Evolutionary conservation across 169 alveolate genomes (phyloP), one percentile per base, ranked within the genome.

Genomic region (Cryptosporidium andersoni): DNA sequence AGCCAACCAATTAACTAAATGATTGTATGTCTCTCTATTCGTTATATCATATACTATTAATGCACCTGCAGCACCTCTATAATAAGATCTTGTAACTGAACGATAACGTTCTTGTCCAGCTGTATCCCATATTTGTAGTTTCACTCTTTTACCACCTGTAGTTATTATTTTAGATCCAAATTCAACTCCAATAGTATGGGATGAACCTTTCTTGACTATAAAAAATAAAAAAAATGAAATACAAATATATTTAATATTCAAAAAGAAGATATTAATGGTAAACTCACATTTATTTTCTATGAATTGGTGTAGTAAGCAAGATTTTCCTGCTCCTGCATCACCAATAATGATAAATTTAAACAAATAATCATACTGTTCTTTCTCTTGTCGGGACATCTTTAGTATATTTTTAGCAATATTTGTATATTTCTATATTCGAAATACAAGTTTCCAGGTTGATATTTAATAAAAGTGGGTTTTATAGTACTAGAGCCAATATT

Each of bases 51-150:
- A 94, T 45, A 94, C 96, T 6, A 94, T 65, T 1, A 94, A 81
- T 2, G 97, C 97, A 2, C 96, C 97, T 2, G 96, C 97, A 8
- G 97, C 97, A n/a, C 97, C 97, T 90, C 97, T 81, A 81, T 94
- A 94, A 80, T 94, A 94, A 58, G 94, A 89, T 58, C 93, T 88
- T 6, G 97, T 92, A 16, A 95, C 94, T 51, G 92, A 82, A 49
- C 96, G 80, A 53, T 89, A 94, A 39, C 96, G 49, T 80, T 93
- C 97, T 60, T 95, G 94, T 11, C 97, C 97, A 6, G 97, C 96
- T 11, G 98, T 95, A 65, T 95, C 97, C 96, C 97, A 95, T 9
- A 95, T 93, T 80, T 95, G 96, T 8, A 93, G 88, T 81, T 94
- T 94, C 43, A 94, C 89, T 52, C 64, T 68, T 49, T 91, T 89